phyloP scores from a whole-genome alignment of 1,139 yeast species.

The Kodamaea sp. region DNA sequence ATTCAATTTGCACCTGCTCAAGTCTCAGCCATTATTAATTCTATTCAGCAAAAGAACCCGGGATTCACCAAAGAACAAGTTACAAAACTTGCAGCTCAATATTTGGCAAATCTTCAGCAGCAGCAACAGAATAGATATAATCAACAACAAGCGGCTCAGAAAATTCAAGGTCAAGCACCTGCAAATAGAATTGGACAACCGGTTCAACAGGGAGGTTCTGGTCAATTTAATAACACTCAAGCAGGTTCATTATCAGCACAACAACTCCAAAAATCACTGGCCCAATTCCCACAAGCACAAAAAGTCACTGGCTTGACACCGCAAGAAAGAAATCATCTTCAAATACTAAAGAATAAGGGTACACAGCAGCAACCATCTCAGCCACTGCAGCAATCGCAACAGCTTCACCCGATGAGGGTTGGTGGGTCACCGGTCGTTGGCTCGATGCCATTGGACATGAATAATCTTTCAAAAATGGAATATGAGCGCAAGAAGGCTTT shows the following conservation, averaged over 20 bases:
- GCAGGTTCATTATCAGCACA: background rate
- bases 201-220: conserved; percentile 1
- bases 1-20: conserved; percentile 58
- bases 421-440: conserved; percentile 6
- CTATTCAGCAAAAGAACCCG: conserved; percentile 69
- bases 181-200: conserved; percentile 4
- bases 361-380: conserved; percentile 30
- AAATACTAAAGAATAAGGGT: conserved; percentile 35
- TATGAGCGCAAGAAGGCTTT: conserved; percentile 28
- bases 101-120: conserved; percentile 56
- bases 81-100: conserved; percentile 67
- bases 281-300: conserved; percentile 17
- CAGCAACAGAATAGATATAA: conserved; percentile 41
- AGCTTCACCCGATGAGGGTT: conserved; percentile 11
- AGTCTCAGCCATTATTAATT: conserved; percentile 65
- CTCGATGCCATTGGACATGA: conserved; percentile 18
- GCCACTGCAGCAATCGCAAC: conserved; percentile 23
- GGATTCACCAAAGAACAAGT: conserved; percentile 67
- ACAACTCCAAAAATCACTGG: conserved; percentile 1
- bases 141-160: conserved; percentile 19
- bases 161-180: conserved; percentile 3
- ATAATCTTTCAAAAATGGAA: conserved; percentile 24
- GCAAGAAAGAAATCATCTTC: conserved; percentile 36
- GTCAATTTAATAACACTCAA: background rate
- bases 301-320: conserved; percentile 32